phyloP scores from a whole-genome alignment of 2,329 filamentous ascomycete genomes.

The Monilinia fructigena region DNA sequence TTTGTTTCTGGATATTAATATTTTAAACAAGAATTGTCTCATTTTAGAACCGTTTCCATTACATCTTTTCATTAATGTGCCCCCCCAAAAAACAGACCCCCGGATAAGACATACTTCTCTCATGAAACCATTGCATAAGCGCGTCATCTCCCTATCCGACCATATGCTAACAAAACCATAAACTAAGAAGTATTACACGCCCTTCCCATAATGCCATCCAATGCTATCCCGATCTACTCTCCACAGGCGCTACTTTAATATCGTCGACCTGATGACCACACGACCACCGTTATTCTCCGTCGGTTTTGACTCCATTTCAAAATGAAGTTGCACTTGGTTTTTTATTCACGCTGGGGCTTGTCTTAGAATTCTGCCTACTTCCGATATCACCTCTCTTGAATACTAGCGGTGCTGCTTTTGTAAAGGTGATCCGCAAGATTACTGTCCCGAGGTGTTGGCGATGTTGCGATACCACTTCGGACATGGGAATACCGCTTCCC shows the following conservation, averaged over 20 bases:
- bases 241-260: neutral
- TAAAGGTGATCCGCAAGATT: neutral
- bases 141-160: neutral
- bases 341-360: neutral
- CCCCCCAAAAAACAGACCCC: neutral
- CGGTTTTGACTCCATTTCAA: neutral
- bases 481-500: neutral
- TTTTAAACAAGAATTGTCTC: neutral
- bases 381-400: neutral
- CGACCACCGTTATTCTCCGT: neutral
- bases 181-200: neutral
- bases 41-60: neutral
- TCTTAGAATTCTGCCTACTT: neutral
- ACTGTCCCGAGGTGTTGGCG: neutral
- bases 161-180: neutral
- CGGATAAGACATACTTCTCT: neutral
- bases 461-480: neutral
- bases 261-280: neutral
- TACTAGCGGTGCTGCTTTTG: neutral
- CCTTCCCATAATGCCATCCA: neutral
- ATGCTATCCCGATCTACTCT: neutral
- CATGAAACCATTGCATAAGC: neutral
- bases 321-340: neutral
- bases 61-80: neutral
- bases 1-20: neutral